Conservation (phyloP, 2,329 filamentous ascomycete species). For the Beauveria sp. region DNA sequence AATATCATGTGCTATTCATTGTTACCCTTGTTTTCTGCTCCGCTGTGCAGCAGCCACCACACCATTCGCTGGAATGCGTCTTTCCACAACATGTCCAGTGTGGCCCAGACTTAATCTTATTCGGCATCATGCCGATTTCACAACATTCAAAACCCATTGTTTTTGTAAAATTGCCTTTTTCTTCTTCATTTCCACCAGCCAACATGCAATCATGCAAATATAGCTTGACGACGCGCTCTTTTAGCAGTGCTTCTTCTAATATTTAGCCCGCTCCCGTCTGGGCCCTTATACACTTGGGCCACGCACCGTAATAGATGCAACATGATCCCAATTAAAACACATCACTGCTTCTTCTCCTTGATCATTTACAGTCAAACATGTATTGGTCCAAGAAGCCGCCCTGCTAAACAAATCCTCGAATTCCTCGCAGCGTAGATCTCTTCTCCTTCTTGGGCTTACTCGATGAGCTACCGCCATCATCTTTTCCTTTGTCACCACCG, state of each 20-base stretch:
- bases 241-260: neutral
- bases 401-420: conserved; percentile 29
- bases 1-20: neutral
- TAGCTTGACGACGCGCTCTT: neutral
- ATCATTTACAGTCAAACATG: neutral
- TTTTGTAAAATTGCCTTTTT: neutral
- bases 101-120: neutral
- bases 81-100: neutral
- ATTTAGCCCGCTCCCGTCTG: neutral
- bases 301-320: no score
- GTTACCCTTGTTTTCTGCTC: no score
- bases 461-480: conserved; percentile 27
- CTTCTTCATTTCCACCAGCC: neutral
- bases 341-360: neutral
- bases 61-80: neutral
- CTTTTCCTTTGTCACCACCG: conserved; percentile 38
- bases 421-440: conserved; percentile 32
- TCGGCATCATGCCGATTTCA: neutral
- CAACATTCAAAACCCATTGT: neutral
- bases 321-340: neutral
- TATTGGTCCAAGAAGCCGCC: neutral
- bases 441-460: conserved; percentile 28
- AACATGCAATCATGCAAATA: neutral
- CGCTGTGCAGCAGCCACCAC: neutral
- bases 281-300: neutral